Percentiles rank a stretch among this genome's conserved stretches.
phyloP scores from a whole-genome alignment of 192 early-diverging fungal species.

The Coemansia brasiliensis region DNA sequence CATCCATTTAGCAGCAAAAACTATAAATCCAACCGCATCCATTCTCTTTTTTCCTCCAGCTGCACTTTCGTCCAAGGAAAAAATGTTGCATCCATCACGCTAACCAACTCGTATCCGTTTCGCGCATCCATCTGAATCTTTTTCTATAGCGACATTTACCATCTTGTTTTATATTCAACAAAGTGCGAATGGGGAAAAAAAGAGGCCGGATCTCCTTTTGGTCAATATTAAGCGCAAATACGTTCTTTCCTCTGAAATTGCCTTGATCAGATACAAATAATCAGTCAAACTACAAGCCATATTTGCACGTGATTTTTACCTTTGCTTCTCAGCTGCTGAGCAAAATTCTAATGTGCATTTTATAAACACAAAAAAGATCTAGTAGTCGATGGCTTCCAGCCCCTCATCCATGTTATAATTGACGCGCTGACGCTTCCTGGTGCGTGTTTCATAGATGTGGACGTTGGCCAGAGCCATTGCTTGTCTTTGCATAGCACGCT shows the following conservation, averaged over 20 bases:
- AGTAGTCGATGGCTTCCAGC: slow-evolving; percentile 2
- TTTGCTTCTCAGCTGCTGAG: background rate
- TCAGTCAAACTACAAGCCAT: background rate
- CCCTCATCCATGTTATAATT: slow-evolving; percentile 39
- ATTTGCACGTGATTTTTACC: slow-evolving; percentile 4
- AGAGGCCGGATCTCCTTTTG: slow-evolving; percentile 17
- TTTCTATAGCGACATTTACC: slow-evolving; percentile 19
- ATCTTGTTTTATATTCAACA: slow-evolving; percentile 31
- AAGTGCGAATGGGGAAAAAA: slow-evolving; percentile 19
- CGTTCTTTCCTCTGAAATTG: no score
- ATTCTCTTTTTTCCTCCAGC: no score
- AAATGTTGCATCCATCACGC: no score
- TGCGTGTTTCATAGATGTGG: slow-evolving; percentile 52
- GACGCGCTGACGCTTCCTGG: slow-evolving; percentile 50
- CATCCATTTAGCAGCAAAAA: no score
- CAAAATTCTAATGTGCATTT: background rate
- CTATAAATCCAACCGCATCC: no score
- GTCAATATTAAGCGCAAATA: background rate
- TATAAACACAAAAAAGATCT: background rate
- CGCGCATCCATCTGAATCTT: no score
- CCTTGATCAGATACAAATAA: background rate
- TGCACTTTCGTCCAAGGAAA: no score
- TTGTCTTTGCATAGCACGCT: slow-evolving; percentile 39
- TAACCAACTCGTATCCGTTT: no score
- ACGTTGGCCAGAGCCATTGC: slow-evolving; percentile 38